Evolutionary conservation across 306 rosid genomes (phyloP).

Genomic region (Dalbergia cultrata): DNA sequence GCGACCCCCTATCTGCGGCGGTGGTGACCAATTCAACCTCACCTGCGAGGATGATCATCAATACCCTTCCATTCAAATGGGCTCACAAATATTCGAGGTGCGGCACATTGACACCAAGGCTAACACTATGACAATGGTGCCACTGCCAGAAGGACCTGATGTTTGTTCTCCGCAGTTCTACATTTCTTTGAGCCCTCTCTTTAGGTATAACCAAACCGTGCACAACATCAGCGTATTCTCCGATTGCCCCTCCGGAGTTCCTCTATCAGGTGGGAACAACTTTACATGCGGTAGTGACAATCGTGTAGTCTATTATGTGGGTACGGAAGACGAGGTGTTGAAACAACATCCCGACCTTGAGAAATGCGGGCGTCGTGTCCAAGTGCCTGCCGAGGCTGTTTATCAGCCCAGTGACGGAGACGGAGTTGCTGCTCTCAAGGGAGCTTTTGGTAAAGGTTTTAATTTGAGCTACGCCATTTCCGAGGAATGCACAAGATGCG

Average conservation of each 20-base stretch:
- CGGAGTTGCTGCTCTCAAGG: no score
- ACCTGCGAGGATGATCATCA: not conserved
- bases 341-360: not conserved
- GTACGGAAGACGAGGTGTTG: not conserved
- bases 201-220: not conserved
- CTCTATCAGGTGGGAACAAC: not conserved
- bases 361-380: not conserved
- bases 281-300: not conserved
- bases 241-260: not conserved
- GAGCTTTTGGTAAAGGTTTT: no score
- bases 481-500: not conserved
- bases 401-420: no score
- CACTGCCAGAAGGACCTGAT: not conserved
- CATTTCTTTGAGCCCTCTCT: constrained; percentile 5
- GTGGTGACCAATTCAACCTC: not conserved
- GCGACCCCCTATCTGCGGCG: not conserved
- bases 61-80: not conserved
- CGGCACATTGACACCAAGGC: not conserved
- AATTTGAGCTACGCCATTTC: no score
- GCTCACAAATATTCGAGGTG: constrained; percentile 13
- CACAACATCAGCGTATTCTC: constrained; percentile 30
- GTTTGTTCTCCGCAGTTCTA: not conserved
- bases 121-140: not conserved
- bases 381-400: not conserved
- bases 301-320: not conserved